A percentile compares a stretch with the other conserved stretches of the same genome.
Evolutionary conservation across 2,329 filamentous ascomycete species (phyloP).

Genomic region (Colletotrichum nymphaeae): DNA sequence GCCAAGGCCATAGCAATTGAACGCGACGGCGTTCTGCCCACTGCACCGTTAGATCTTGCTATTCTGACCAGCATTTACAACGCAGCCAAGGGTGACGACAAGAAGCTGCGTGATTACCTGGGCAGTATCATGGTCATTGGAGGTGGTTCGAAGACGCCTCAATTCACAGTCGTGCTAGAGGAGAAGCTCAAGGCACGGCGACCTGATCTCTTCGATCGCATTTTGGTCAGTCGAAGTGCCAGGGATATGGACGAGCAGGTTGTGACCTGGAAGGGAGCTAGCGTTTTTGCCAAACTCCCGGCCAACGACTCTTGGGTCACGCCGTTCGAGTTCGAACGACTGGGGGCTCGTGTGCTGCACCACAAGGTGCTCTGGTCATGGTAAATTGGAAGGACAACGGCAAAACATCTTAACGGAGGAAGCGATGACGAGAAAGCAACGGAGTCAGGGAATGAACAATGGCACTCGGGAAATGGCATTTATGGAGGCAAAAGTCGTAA

Average conservation of each 20-base stretch:
- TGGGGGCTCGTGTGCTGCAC: slow-evolving; percentile 84
- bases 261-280: slow-evolving; percentile 97
- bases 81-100: slow-evolving; percentile 88
- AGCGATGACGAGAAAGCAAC: slow-evolving; percentile 19
- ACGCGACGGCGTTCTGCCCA: slow-evolving; percentile 83
- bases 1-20: slow-evolving; percentile 70
- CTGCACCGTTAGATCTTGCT: slow-evolving; percentile 87
- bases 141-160: slow-evolving; percentile 83
- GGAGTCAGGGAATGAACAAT: slow-evolving; percentile 28
- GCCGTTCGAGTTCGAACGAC: slow-evolving; percentile 85
- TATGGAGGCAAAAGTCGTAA: slow-evolving; percentile 18
- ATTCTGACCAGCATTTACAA: slow-evolving; percentile 91
- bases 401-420: not conserved
- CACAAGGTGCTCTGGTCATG: slow-evolving; percentile 80
- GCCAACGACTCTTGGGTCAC: slow-evolving; percentile 98
- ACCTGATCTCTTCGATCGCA: slow-evolving; percentile 69
- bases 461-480: slow-evolving; percentile 10
- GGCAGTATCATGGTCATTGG: slow-evolving; percentile 92
- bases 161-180: slow-evolving; percentile 86
- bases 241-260: slow-evolving; percentile 96
- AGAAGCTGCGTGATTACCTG: slow-evolving; percentile 90
- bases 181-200: slow-evolving; percentile 78
- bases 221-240: slow-evolving; percentile 77
- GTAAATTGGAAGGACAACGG: slow-evolving; percentile 45
- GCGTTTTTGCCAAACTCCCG: slow-evolving; percentile 91